Base-by-base conservation (phyloP, 2,329 filamentous ascomycete genomes). In the Pseudopyrenochaeta lycopersici region DNA sequence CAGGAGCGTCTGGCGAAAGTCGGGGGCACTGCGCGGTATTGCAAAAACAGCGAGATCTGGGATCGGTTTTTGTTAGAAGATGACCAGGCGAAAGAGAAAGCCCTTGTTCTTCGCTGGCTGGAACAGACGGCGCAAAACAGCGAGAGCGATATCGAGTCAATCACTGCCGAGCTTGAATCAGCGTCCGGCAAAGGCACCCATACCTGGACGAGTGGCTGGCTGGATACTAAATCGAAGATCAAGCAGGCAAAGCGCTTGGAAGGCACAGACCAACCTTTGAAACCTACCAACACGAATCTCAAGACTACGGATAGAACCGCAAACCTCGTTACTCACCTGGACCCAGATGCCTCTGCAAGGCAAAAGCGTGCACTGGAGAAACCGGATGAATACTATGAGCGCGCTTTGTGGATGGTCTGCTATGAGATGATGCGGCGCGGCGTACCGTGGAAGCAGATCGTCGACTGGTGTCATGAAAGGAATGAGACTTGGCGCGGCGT, bases 401-500 rank as follows among this genome's bases (percentile, higher is more conserved):
- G 89, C 47, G 90, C 92, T 2, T 90, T 96, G 41, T 98, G 95
- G 93, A 84, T 93, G 56, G 90, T 91, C n/a, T 95, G 91, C 76
- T 98, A 92, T 80, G 92, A 97, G 74, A 90, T 97, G 81, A 81
- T 99, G 46, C 88, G 94, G 43, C 87, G 92, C 40, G 95, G 95
- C n/a, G 88, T 87, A 62, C 86, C 83, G 56, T 86, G 90, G 77
- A 77, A 84, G 7, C 85, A 90, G 32, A 90, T 98, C 58, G 85
- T 87, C 49, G 90, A 93, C 43, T 97, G 92, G 91, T 96, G 92
- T 67, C 81, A 89, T 41, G 90, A 94, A 66, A 85, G 90, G 54
- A 91, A 91, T 9, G 93, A 98, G 77, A 85, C 88, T 56, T 99
- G 94, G 94, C 88, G 94, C 57, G 92, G 92, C 36, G 84, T 94